A percentile compares a stretch with the other conserved stretches of the same genome.
phyloP scores from a whole-genome alignment of 208 protist genomes.

The Balamuthia mandrillaris region DNA sequence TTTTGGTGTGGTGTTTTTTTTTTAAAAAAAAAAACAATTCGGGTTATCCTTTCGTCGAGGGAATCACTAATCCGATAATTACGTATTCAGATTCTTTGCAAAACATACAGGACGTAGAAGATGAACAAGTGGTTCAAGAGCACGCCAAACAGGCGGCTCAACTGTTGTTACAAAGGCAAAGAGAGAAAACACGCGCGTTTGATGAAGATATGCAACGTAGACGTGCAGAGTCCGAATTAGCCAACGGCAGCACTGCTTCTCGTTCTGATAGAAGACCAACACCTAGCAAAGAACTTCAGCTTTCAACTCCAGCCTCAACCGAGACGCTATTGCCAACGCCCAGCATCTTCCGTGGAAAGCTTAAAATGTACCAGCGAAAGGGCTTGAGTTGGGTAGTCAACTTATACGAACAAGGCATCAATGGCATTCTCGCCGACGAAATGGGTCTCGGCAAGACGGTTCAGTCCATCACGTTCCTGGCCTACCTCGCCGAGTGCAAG shows the following conservation, averaged over 20 bases:
- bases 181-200: constrained; percentile 39
- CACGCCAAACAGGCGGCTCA: constrained; percentile 28
- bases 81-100: too few relatives aligned
- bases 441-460: constrained; percentile 40
- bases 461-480: constrained; percentile 12
- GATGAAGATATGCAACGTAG: constrained; percentile 39
- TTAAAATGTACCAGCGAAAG: constrained; percentile 51
- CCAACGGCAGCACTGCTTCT: too few relatives aligned
- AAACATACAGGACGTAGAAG: not conserved
- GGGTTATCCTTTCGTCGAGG: too few relatives aligned
- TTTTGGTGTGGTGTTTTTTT: too few relatives aligned
- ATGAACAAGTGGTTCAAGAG: constrained; percentile 36
- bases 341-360: constrained; percentile 2
- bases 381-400: constrained; percentile 62
- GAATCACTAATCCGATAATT: too few relatives aligned
- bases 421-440: constrained; percentile 55
- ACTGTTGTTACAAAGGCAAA: not conserved
- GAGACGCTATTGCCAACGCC: too few relatives aligned
- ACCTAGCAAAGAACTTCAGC: too few relatives aligned
- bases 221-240: not conserved
- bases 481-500: constrained; percentile 5
- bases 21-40: too few relatives aligned
- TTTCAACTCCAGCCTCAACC: not conserved
- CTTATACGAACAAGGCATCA: constrained; percentile 65
- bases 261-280: too few relatives aligned